Evolutionary conservation across 83 land plant species (phyloP).

Genomic region (Picea abies): DNA sequence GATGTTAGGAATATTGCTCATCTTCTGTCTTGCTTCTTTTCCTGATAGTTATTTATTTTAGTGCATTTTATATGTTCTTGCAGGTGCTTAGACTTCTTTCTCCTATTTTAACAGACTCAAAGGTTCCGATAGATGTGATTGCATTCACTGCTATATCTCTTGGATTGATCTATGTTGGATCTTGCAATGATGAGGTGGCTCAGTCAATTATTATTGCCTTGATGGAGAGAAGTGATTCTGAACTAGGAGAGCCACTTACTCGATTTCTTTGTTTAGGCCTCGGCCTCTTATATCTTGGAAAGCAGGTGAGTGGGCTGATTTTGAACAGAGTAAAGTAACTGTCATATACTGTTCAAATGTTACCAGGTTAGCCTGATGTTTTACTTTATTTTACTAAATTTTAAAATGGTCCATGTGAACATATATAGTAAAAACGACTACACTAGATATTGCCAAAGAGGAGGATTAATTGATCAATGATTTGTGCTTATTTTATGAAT

Average conservation of each 20-base stretch:
- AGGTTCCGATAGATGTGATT: conserved; percentile 81
- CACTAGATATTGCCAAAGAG: no score
- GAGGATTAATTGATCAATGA: background rate
- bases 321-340: background rate
- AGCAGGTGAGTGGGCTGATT: conserved; percentile 70
- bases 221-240: conserved; percentile 95
- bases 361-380: background rate
- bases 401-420: background rate
- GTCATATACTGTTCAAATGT: no score
- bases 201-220: conserved; percentile 86
- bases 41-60: background rate
- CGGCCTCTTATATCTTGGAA: conserved; percentile 95
- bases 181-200: conserved; percentile 96
- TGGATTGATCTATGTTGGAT: conserved; percentile 91
- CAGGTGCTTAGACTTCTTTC: conserved; percentile 59
- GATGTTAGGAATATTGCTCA: background rate
- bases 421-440: no score
- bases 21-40: background rate
- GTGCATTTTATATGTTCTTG: conserved; percentile 13
- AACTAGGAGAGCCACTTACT: conserved; percentile 81
- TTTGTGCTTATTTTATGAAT: background rate
- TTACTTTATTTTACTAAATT: background rate
- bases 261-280: conserved; percentile 89
- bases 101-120: conserved; percentile 64
- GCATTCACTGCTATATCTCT: conserved; percentile 91